Evolutionary conservation across 176 grass and related monocot genomes (phyloP).

Genomic region (Rhynchospora breviuscula): DNA sequence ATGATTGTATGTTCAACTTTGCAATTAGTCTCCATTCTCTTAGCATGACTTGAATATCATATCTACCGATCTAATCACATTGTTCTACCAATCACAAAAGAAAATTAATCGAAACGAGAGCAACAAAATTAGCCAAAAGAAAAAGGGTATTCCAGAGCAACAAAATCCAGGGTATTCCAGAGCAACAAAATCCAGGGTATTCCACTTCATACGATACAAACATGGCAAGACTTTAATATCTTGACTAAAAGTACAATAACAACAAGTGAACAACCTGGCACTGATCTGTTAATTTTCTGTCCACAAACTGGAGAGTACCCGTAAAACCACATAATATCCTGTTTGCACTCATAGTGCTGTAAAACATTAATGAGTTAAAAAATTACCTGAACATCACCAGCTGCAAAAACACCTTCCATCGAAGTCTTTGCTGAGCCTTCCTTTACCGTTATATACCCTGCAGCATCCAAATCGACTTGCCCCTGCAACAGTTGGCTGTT

Average conservation of each 20-base stretch:
- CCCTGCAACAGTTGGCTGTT: slow-evolving; percentile 87
- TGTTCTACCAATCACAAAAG: background rate
- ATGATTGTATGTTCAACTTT: background rate
- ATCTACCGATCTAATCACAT: background rate
- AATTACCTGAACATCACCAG: slow-evolving; percentile 97
- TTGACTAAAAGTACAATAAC: background rate
- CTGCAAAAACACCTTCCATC: slow-evolving; percentile 93
- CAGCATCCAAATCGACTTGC: slow-evolving; percentile 78
- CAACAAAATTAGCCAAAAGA: background rate
- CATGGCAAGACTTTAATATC: background rate
- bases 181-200: background rate
- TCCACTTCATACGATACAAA: slow-evolving; percentile 1
- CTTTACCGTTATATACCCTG: slow-evolving; percentile 79
- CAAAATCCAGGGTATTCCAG: no score
- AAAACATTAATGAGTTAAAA: background rate
- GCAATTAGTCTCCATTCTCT: background rate
- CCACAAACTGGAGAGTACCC: background rate
- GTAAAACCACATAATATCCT: background rate
- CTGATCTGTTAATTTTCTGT: background rate
- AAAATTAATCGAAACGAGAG: background rate
- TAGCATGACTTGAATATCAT: background rate
- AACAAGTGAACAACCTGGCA: background rate
- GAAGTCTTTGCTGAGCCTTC: slow-evolving; percentile 82
- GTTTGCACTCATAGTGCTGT: background rate
- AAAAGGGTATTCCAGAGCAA: background rate